Evolutionary conservation across 768 basidiomycete species (phyloP).

Genomic region (Tricholoma terreum): DNA sequence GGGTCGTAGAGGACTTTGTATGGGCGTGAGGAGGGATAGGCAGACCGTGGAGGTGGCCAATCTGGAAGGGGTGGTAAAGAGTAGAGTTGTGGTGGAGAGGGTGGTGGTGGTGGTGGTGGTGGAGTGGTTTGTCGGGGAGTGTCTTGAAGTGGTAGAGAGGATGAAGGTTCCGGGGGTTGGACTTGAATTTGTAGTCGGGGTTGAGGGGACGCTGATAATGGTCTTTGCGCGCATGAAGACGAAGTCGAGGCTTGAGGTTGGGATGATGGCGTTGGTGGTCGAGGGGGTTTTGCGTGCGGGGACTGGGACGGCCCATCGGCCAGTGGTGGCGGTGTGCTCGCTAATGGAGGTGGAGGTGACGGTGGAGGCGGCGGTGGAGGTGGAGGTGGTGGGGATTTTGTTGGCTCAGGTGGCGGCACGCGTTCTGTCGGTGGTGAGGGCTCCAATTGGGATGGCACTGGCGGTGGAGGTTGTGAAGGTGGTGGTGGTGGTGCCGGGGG

Average conservation of each 20-base stretch:
- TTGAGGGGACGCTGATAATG: neutral
- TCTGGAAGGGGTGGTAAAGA: constrained; percentile 36
- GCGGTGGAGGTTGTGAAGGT: constrained; percentile 20
- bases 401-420: constrained; percentile 26
- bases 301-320: constrained; percentile 27
- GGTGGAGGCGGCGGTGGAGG: constrained; percentile 19
- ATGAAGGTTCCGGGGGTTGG: constrained; percentile 13
- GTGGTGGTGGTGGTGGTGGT: constrained; percentile 21
- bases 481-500: constrained; percentile 27
- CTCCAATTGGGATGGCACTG: constrained; percentile 20
- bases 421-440: constrained; percentile 28
- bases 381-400: constrained; percentile 7
- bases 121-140: constrained; percentile 21
- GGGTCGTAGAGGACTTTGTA: constrained; percentile 69
- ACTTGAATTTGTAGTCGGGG: neutral
- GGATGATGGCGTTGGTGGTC: constrained; percentile 36
- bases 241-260: constrained; percentile 27
- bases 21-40: constrained; percentile 42
- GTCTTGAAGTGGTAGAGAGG: constrained; percentile 21
- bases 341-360: constrained; percentile 26
- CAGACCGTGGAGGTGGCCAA: constrained; percentile 59
- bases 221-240: constrained; percentile 14
- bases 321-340: constrained; percentile 24
- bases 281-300: constrained; percentile 30
- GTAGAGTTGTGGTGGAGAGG: constrained; percentile 23